phyloP scores from a whole-genome alignment of 1,284 basidiomycete genomes.

The Sporisorium graminicola region DNA sequence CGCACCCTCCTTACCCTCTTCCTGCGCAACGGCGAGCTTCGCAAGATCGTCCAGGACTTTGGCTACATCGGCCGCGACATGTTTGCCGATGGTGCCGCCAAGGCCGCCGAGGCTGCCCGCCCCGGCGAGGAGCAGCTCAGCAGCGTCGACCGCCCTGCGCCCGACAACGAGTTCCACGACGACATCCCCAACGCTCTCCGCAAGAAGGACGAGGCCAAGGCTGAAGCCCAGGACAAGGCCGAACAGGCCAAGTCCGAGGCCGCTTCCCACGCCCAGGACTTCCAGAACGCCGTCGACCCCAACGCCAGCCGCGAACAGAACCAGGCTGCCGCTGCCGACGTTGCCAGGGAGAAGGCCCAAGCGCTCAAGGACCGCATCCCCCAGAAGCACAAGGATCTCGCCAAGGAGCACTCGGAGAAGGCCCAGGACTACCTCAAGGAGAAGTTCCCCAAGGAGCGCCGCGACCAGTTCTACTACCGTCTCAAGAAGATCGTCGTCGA shows the following conservation, averaged over 20 bases:
- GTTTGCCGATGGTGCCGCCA: conserved; percentile 80
- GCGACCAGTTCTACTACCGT: conserved; percentile 84
- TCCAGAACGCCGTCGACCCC: conserved; percentile 61
- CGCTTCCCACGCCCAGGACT: conserved; percentile 47
- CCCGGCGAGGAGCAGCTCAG: conserved; percentile 78
- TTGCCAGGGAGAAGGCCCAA: conserved; percentile 72
- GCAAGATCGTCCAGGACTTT: conserved; percentile 63
- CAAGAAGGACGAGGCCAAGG: conserved; percentile 64
- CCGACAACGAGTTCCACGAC: conserved; percentile 71
- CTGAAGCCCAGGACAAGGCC: conserved; percentile 48
- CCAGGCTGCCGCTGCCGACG: conserved; percentile 67
- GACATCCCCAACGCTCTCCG: conserved; percentile 71
- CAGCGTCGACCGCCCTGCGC: conserved; percentile 77
- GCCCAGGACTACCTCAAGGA: conserved; percentile 77
- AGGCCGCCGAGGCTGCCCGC: conserved; percentile 80
- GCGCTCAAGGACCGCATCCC: conserved; percentile 66
- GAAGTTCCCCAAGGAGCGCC: conserved; percentile 86
- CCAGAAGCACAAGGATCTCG: conserved; percentile 65
- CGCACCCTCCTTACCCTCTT: conserved; percentile 65
- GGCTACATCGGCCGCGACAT: conserved; percentile 77
- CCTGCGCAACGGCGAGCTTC: conserved; percentile 64
- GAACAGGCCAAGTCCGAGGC: conserved; percentile 54
- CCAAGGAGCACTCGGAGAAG: conserved; percentile 62
- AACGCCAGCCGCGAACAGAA: conserved; percentile 70
- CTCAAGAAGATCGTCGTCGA: conserved; percentile 90